These are phyloP conservation scores for Cucumis melo DNA, from an alignment of 306 rosid species.

Conservation along the genomic window DNA sequence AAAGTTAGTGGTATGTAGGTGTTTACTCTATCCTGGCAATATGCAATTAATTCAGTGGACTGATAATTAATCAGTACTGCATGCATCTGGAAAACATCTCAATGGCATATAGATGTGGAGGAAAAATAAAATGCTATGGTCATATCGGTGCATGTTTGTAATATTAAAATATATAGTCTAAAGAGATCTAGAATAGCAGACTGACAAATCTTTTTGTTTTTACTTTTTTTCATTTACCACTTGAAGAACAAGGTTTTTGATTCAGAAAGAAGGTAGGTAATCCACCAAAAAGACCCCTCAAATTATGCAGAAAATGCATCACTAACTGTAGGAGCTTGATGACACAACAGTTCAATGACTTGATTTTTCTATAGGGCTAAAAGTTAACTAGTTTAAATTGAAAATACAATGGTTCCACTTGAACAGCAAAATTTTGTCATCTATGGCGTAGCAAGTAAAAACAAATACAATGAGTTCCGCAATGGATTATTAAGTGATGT, in stretches of 20 bases:
- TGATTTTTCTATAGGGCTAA: not conserved
- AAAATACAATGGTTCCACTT: not conserved
- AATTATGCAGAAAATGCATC: not conserved
- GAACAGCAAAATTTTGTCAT: not conserved
- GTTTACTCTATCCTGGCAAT: not conserved
- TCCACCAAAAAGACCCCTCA: not conserved
- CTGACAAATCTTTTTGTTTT: not conserved
- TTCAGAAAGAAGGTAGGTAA: not conserved
- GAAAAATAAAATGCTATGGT: not conserved
- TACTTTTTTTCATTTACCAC: too few species aligned
- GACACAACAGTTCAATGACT: not conserved
- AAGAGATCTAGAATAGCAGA: not conserved
- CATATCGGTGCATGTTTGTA: not conserved
- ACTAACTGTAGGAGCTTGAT: not conserved
- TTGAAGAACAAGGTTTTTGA: not conserved
- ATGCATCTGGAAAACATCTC: not conserved
- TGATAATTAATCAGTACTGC: not conserved
- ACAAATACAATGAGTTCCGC: not conserved
- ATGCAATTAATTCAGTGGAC: not conserved
- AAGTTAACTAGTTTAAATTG: not conserved
- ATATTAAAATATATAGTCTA: not conserved
- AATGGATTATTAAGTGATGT: not conserved
- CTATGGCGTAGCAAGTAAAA: not conserved
- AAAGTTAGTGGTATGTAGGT: not conserved
- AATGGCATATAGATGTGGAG: not conserved